Conservation (phyloP, 164 flowering plant species). For the Sedum album region DNA sequence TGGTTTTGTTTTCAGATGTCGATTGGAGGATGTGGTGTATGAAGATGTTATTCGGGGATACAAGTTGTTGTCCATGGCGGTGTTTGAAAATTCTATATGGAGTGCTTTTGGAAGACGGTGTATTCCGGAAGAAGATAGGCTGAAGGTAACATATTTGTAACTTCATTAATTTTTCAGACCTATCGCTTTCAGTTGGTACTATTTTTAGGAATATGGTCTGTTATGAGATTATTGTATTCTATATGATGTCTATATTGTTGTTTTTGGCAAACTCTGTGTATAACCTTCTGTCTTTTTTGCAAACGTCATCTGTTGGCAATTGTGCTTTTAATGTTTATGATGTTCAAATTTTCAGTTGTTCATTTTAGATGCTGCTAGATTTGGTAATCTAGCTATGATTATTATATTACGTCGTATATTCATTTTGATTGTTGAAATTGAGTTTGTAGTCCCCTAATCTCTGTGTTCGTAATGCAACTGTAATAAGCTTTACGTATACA, state of each 20-base stretch:
- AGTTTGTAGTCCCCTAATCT: too few species aligned
- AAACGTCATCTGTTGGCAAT: not conserved
- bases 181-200: not conserved
- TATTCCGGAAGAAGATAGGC: not conserved
- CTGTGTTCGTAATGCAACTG: too few species aligned
- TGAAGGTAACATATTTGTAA: not conserved
- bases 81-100: not conserved
- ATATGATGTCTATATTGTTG: not conserved
- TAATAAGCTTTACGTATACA: too few species aligned
- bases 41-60: not conserved
- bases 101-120: not conserved
- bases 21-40: conserved; percentile 5
- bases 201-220: not conserved
- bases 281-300: not conserved
- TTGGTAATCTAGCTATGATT: too few species aligned
- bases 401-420: too few species aligned
- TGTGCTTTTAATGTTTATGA: too few species aligned
- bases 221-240: not conserved
- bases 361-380: too few species aligned
- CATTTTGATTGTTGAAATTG: too few species aligned
- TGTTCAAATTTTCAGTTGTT: too few species aligned
- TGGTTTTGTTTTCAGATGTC: not conserved
- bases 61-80: not conserved
- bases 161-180: not conserved
- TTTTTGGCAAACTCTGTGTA: not conserved